Conservation (phyloP, 2,329 filamentous ascomycete genomes). For the Sphaceloma murrayae region DNA sequence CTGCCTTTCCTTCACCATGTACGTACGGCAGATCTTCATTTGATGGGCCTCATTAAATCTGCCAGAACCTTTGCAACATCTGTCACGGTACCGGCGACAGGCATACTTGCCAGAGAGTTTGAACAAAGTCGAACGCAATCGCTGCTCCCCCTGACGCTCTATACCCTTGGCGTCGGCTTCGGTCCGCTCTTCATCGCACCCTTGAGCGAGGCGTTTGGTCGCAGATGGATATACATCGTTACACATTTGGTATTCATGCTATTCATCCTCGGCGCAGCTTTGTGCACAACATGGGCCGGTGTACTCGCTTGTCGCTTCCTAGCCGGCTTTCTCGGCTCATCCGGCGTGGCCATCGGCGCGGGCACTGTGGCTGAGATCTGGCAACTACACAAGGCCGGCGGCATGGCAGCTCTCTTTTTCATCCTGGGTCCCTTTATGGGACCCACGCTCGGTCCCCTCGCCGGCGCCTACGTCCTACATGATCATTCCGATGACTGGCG, state of each 20-base stretch:
- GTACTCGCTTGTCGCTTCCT: constrained; percentile 20
- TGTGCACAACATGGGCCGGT: constrained; percentile 17
- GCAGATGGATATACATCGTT: constrained; percentile 17
- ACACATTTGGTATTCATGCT: constrained; percentile 19
- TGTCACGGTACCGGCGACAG: constrained; percentile 2
- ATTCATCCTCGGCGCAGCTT: constrained; percentile 19
- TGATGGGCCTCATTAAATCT: background rate
- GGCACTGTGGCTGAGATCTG: constrained; percentile 34
- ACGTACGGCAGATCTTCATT: background rate
- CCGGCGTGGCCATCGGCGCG: constrained; percentile 31
- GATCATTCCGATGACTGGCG: constrained; percentile 42
- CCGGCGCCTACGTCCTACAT: constrained; percentile 19
- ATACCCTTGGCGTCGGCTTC: constrained; percentile 18
- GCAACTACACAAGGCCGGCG: constrained; percentile 22
- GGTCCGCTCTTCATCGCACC: constrained; percentile 28
- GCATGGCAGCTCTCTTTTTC: constrained; percentile 26
- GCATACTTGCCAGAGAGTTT: background rate
- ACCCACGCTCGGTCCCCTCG: constrained; percentile 22
- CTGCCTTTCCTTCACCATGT: constrained; percentile 14
- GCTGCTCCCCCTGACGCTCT: constrained; percentile 17
- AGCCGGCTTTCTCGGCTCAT: constrained; percentile 20
- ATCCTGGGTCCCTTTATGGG: constrained; percentile 24
- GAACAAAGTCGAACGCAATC: background rate
- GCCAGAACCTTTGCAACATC: constrained; percentile 11
- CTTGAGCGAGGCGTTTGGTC: constrained; percentile 22